Evolutionary conservation across 2,329 filamentous ascomycete species (phyloP).

Genomic region (Monosporascus sp.): DNA sequence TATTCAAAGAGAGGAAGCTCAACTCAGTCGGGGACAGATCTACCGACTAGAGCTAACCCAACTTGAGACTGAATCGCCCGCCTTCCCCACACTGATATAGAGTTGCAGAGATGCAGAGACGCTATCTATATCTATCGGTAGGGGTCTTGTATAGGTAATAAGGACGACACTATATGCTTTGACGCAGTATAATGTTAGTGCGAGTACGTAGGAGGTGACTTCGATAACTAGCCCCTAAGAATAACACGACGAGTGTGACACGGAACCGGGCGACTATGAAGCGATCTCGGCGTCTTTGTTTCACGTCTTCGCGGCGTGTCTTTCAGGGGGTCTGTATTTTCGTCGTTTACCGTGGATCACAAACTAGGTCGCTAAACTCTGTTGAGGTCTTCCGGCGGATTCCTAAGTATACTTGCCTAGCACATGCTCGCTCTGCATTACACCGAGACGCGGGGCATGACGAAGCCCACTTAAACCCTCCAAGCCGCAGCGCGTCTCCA

Average conservation of each 20-base stretch:
- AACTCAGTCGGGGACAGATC: background rate
- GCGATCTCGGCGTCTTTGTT: background rate
- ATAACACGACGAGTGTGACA: background rate
- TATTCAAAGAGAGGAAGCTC: background rate
- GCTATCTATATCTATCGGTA: background rate
- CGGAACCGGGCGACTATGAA: background rate
- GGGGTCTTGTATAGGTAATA: background rate
- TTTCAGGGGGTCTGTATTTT: no score
- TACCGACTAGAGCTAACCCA: background rate
- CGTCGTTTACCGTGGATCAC: no score
- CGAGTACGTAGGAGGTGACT: no score
- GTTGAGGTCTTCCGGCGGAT: no score
- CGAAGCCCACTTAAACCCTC: background rate
- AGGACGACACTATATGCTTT: background rate
- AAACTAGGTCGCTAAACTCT: no score
- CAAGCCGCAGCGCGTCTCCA: background rate
- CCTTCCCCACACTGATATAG: background rate
- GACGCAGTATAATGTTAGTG: no score
- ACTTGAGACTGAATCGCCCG: background rate
- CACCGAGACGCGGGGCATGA: constrained; percentile 17
- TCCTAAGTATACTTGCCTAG: background rate
- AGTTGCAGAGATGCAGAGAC: background rate
- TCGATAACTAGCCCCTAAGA: background rate
- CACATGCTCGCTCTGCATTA: constrained; percentile 14
- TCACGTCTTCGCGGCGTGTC: background rate